These are phyloP conservation scores for Cyphellophora attinorum DNA, from an alignment of 2,329 filamentous ascomycete species.

Conservation along the genomic window DNA sequence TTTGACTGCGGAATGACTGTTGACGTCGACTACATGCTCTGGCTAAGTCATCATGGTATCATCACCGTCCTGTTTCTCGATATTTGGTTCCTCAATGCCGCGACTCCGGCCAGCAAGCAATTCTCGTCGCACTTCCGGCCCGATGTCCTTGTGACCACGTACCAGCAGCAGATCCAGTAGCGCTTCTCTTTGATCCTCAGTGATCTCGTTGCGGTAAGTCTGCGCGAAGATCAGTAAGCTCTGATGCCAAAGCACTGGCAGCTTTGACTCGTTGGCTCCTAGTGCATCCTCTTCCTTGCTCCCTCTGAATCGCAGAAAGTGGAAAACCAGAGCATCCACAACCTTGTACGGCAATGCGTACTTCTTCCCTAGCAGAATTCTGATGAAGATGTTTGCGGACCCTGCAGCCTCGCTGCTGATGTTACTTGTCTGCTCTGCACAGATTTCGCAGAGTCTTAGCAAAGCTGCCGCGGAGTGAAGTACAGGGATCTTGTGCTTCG, in stretches of 20 bases:
- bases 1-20: no score
- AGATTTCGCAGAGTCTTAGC: conserved; percentile 87
- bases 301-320: conserved; percentile 77
- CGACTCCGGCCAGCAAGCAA: conserved; percentile 78
- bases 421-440: conserved; percentile 75
- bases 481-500: conserved; percentile 77
- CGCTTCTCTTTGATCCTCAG: conserved; percentile 86
- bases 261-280: conserved; percentile 42
- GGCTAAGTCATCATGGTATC: conserved; percentile 19
- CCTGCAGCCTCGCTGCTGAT: conserved; percentile 73
- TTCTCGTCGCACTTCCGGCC: conserved; percentile 82
- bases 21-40: no score
- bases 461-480: conserved; percentile 86
- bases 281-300: conserved; percentile 50
- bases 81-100: conserved; percentile 70
- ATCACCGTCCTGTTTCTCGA: conserved; percentile 37
- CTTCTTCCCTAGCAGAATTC: conserved; percentile 87
- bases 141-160: conserved; percentile 78
- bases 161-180: conserved; percentile 76
- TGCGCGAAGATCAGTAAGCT: conserved; percentile 85
- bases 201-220: conserved; percentile 90
- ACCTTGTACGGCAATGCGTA: conserved; percentile 94
- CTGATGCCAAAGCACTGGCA: conserved; percentile 96
- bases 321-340: conserved; percentile 88
- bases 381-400: conserved; percentile 91